phyloP scores from a whole-genome alignment of 140 eudicot species.

The Ambrosia hybrid region DNA sequence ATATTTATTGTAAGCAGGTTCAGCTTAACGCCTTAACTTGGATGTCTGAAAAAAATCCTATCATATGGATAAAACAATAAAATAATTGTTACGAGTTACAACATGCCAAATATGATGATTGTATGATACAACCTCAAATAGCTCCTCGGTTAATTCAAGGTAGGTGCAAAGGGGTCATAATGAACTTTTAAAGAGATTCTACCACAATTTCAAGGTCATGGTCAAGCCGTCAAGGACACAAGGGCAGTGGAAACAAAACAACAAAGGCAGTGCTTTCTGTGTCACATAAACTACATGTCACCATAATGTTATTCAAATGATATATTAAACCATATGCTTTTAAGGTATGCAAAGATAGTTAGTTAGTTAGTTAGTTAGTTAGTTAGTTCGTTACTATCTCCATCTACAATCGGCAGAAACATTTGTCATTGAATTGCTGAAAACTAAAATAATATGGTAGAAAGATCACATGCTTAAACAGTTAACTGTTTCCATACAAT shows the following conservation, averaged over 20 bases:
- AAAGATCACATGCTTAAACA: background rate
- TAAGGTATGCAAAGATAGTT: conserved; percentile 2
- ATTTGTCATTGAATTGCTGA: background rate
- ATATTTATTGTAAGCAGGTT: conserved; percentile 9
- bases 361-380: background rate
- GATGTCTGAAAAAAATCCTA: conserved; percentile 7
- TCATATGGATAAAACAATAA: conserved; percentile 2
- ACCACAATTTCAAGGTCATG: too few species aligned
- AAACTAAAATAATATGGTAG: background rate
- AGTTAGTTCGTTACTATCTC: background rate
- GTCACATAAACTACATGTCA: too few species aligned
- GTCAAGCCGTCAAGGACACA: too few species aligned
- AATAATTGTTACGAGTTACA: background rate
- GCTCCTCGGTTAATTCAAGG: conserved; percentile 9
- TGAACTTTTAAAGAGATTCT: too few species aligned
- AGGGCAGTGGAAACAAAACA: too few species aligned
- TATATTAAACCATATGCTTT: conserved; percentile 1
- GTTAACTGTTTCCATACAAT: background rate
- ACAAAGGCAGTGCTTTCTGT: too few species aligned
- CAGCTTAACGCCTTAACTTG: background rate
- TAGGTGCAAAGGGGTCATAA: background rate
- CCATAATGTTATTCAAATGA: too few species aligned
- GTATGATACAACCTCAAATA: conserved; percentile 7
- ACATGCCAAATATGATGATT: conserved; percentile 1
- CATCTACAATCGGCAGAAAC: conserved; percentile 1